phyloP scores from a whole-genome alignment of 2,329 filamentous ascomycete species.

The Periglandula ipomoeae region DNA sequence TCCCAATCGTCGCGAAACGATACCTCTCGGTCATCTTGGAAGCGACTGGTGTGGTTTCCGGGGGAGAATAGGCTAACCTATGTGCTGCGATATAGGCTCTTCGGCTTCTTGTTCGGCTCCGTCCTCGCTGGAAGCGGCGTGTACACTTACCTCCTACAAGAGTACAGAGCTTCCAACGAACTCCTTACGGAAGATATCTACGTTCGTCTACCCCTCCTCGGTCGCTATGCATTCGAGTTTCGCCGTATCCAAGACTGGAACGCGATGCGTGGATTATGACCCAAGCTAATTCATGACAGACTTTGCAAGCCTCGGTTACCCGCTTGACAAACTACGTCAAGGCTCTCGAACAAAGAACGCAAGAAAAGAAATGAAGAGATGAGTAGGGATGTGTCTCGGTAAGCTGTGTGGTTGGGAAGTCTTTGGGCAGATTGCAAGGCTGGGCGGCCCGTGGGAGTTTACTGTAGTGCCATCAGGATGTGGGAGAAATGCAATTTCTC shows the following conservation, averaged over 20 bases:
- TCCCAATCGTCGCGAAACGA: conserved; percentile 7
- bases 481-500: background rate
- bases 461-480: background rate
- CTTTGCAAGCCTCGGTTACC: conserved; percentile 79
- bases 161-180: conserved; percentile 91
- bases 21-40: too few species aligned
- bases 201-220: conserved; percentile 48
- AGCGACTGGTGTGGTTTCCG: too few species aligned
- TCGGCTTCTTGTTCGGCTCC: conserved; percentile 84
- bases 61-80: background rate
- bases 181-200: conserved; percentile 92
- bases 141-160: conserved; percentile 87
- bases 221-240: background rate
- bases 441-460: too few species aligned
- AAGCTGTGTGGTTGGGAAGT: background rate
- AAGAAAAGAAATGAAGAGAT: conserved; percentile 35
- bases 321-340: conserved; percentile 77
- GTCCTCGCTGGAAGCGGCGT: conserved; percentile 70
- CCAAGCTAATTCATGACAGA: conserved; percentile 37
- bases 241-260: background rate
- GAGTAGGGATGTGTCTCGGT: background rate
- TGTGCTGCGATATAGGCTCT: conserved; percentile 49
- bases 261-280: background rate
- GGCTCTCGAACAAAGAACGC: conserved; percentile 71
- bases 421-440: background rate